These are phyloP conservation scores for Phanerochaete carnosa DNA, from an alignment of 768 basidiomycete genomes.

Conservation along the genomic window DNA sequence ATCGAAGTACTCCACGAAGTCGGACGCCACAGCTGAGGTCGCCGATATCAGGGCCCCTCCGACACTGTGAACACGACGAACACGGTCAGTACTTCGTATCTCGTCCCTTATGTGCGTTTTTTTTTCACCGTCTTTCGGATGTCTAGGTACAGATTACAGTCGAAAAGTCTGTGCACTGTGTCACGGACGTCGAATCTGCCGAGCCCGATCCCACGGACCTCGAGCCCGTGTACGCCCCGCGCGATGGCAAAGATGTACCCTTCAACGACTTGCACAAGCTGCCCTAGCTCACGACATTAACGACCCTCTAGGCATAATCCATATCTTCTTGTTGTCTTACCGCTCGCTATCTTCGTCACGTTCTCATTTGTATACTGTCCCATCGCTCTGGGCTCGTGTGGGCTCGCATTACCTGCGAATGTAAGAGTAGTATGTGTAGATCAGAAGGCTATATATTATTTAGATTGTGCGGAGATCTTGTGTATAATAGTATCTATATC, in stretches of 20 bases:
- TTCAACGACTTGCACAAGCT: background rate
- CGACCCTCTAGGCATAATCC: background rate
- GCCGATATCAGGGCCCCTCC: background rate
- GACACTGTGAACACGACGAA: background rate
- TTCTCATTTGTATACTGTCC: background rate
- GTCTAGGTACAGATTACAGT: constrained; percentile 11
- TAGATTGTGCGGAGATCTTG: too few relatives aligned
- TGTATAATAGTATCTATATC: too few relatives aligned
- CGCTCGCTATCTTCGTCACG: background rate
- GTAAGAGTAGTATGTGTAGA: too few relatives aligned
- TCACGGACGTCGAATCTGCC: constrained; percentile 12
- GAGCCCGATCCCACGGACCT: background rate
- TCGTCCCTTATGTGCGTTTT: background rate
- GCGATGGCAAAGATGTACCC: background rate
- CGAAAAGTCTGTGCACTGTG: constrained; percentile 18
- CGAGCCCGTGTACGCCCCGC: background rate
- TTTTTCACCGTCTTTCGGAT: background rate
- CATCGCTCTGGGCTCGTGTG: background rate
- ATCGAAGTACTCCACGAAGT: background rate
- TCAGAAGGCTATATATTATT: too few relatives aligned
- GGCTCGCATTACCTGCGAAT: background rate
- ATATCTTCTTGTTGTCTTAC: too few relatives aligned
- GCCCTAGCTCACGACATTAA: background rate
- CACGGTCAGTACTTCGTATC: background rate
- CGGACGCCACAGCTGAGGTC: background rate